Evolutionary conservation across 352 stramenopile species (phyloP).

Genomic region (Globisporangium iwayamae): DNA sequence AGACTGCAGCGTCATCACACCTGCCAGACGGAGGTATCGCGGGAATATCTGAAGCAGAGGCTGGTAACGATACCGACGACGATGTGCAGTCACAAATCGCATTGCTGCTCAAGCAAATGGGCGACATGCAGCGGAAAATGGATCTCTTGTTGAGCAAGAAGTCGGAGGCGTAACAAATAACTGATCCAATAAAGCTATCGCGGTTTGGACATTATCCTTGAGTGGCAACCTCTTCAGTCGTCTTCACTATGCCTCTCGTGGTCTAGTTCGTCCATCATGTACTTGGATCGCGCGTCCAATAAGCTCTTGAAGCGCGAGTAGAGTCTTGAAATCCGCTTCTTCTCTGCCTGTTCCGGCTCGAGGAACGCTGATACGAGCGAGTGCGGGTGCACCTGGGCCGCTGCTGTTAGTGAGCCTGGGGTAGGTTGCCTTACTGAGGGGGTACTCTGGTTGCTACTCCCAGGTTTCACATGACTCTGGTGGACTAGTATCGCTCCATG

Average conservation of each 20-base stretch:
- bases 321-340: constrained; percentile 52
- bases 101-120: constrained; percentile 3
- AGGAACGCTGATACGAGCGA: constrained; percentile 27
- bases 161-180: background rate
- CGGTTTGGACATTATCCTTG: background rate
- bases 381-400: background rate
- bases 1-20: background rate
- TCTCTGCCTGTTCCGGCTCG: constrained; percentile 49
- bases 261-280: constrained; percentile 11
- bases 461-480: background rate
- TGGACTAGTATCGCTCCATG: background rate
- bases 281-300: constrained; percentile 38
- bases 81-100: no score
- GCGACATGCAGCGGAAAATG: constrained; percentile 21
- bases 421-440: background rate
- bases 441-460: background rate
- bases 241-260: background rate
- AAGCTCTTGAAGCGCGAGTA: constrained; percentile 59
- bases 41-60: background rate
- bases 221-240: background rate
- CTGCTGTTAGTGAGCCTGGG: background rate
- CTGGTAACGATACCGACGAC: background rate
- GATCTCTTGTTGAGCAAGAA: constrained; percentile 19
- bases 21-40: background rate
- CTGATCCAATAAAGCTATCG: background rate